Evolutionary conservation across 176 grass and related monocot species (phyloP).

Genomic region (Rhynchospora breviuscula): DNA sequence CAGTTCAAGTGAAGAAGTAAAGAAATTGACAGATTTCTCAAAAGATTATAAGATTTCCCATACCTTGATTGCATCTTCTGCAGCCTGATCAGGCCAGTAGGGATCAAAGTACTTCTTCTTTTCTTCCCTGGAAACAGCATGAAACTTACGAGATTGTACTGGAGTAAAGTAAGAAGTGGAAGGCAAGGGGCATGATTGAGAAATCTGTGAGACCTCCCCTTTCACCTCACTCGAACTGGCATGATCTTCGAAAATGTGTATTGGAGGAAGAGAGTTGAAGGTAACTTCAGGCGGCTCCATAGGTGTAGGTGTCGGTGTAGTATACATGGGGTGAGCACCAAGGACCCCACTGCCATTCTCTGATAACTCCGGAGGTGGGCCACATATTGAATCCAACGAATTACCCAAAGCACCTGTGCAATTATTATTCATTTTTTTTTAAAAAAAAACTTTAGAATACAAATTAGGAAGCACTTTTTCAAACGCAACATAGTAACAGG

Average conservation of each 20-base stretch:
- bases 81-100: slow-evolving; percentile 52
- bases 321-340: slow-evolving; percentile 18
- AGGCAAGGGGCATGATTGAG: slow-evolving; percentile 47
- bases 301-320: background rate
- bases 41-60: background rate
- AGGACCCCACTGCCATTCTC: slow-evolving; percentile 24
- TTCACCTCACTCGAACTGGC: slow-evolving; percentile 18
- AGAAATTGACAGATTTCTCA: background rate
- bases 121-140: background rate
- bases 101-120: slow-evolving; percentile 53
- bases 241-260: slow-evolving; percentile 22
- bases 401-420: slow-evolving; percentile 24
- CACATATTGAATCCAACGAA: slow-evolving; percentile 8
- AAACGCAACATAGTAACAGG: background rate
- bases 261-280: slow-evolving; percentile 66
- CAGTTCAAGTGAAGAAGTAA: slow-evolving; percentile 3
- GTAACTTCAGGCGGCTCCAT: slow-evolving; percentile 11
- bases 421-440: background rate
- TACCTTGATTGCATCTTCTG: slow-evolving; percentile 78
- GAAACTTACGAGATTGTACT: background rate
- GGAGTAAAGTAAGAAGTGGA: slow-evolving; percentile 22
- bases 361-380: background rate
- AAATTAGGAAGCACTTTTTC: background rate
- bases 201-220: slow-evolving; percentile 27
- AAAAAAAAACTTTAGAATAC: background rate